Evolutionary conservation across 495 filamentous ascomycete genomes (phyloP).

Genomic region (Penicillium paradoxum): DNA sequence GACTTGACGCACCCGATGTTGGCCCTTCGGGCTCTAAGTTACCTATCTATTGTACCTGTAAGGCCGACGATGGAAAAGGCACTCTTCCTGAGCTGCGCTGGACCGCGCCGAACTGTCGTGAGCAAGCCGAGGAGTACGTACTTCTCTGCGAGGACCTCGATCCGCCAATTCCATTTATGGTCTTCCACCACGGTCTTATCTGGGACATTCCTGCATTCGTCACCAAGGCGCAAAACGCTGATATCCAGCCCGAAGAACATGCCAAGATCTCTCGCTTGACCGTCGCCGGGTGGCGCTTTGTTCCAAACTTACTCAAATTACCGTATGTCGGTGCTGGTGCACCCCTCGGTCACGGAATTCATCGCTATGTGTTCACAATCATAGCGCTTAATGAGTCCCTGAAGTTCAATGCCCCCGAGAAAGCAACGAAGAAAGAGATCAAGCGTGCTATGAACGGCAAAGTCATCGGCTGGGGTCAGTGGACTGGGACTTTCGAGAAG

Average conservation of each 20-base stretch:
- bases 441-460: conserved; percentile 42
- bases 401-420: conserved; percentile 24
- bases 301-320: conserved; percentile 26
- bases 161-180: conserved; percentile 38
- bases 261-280: conserved; percentile 14
- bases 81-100: conserved; percentile 39
- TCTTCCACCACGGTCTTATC: conserved; percentile 45
- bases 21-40: conserved; percentile 34
- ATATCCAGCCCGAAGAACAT: conserved; percentile 27
- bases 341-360: conserved; percentile 42
- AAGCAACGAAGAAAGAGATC: conserved; percentile 39
- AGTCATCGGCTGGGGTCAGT: conserved; percentile 47
- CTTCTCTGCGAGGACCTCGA: conserved; percentile 51
- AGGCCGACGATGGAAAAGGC: conserved; percentile 31
- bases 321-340: conserved; percentile 40
- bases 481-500: conserved; percentile 45
- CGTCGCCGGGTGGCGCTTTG: conserved; percentile 39
- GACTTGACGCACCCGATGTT: conserved; percentile 36
- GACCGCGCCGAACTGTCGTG: conserved; percentile 19
- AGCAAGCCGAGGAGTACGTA: conserved; percentile 42
- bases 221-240: conserved; percentile 24
- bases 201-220: conserved; percentile 36
- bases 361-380: conserved; percentile 49
- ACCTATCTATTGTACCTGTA: conserved; percentile 32
- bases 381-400: conserved; percentile 41